phyloP scores from a whole-genome alignment of 208 protist species.

The Crithidia brevicula region DNA sequence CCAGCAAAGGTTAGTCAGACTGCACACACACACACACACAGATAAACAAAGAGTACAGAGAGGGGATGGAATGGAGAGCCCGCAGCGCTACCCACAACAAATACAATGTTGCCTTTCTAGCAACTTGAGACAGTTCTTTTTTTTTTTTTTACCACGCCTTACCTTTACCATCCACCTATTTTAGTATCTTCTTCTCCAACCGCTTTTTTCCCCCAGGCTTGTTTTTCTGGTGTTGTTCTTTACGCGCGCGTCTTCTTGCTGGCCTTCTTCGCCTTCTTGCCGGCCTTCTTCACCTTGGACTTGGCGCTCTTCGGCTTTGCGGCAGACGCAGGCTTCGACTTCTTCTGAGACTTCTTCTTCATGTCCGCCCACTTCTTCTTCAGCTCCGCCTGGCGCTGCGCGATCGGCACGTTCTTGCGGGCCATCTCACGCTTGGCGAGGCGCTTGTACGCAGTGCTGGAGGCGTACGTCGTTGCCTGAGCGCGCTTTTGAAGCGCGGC shows the following conservation, averaged over 20 bases:
- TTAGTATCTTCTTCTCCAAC: background rate
- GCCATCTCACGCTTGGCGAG: conserved; percentile 57
- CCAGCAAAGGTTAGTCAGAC: no score
- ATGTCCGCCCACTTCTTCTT: conserved; percentile 21
- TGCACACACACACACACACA: no score
- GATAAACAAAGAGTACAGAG: no score
- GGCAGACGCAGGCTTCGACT: background rate
- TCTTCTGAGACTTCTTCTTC: conserved; percentile 21
- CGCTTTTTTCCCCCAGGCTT: background rate
- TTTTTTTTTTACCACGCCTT: background rate
- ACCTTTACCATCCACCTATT: background rate
- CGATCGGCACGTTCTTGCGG: conserved; percentile 25
- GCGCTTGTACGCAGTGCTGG: conserved; percentile 53
- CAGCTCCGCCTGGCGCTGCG: conserved; percentile 3
- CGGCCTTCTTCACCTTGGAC: conserved; percentile 29
- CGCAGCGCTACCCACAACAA: no score
- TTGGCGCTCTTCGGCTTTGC: conserved; percentile 23
- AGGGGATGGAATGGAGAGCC: no score
- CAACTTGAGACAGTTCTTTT: no score
- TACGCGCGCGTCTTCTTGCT: conserved; percentile 18
- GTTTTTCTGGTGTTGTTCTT: background rate
- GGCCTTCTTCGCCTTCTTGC: conserved; percentile 24
- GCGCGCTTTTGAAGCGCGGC: conserved; percentile 46
- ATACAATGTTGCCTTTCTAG: no score
- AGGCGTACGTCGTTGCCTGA: conserved; percentile 35